These are phyloP conservation scores for Pichia inconspicua DNA, from an alignment of 1,139 yeast genomes.

Conservation along the genomic window DNA sequence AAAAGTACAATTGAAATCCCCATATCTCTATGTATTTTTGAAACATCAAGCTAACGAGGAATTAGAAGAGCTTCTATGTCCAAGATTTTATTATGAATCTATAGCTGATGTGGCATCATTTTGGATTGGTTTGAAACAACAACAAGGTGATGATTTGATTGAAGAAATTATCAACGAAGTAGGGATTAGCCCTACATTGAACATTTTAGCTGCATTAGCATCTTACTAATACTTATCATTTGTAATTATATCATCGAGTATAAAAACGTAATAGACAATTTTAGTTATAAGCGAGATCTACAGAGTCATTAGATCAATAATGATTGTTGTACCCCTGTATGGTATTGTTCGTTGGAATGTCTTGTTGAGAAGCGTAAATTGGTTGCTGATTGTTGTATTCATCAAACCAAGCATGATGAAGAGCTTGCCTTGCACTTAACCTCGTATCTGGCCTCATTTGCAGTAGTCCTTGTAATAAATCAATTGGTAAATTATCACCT, in stretches of 20 bases:
- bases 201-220: conserved; percentile 8
- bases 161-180: conserved; percentile 6
- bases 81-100: conserved; percentile 6
- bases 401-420: conserved; percentile 93
- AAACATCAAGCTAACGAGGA: conserved; percentile 8
- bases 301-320: not conserved
- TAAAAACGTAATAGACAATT: not conserved
- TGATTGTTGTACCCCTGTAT: conserved; percentile 8
- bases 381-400: conserved; percentile 44
- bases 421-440: conserved; percentile 84
- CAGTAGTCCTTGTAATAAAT: conserved; percentile 64
- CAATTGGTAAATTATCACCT: conserved; percentile 75
- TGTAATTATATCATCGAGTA: not conserved
- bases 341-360: conserved; percentile 11
- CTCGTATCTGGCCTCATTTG: conserved; percentile 92
- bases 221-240: conserved; percentile 8
- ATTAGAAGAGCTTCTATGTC: conserved; percentile 6
- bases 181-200: conserved; percentile 7
- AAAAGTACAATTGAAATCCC: conserved; percentile 3
- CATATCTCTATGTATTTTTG: conserved; percentile 5
- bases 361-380: conserved; percentile 7
- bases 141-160: conserved; percentile 7
- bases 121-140: conserved; percentile 9
- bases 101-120: conserved; percentile 7
- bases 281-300: not conserved